phyloP scores from a whole-genome alignment of 176 grass and related monocot species.

The Lolium perenne region DNA sequence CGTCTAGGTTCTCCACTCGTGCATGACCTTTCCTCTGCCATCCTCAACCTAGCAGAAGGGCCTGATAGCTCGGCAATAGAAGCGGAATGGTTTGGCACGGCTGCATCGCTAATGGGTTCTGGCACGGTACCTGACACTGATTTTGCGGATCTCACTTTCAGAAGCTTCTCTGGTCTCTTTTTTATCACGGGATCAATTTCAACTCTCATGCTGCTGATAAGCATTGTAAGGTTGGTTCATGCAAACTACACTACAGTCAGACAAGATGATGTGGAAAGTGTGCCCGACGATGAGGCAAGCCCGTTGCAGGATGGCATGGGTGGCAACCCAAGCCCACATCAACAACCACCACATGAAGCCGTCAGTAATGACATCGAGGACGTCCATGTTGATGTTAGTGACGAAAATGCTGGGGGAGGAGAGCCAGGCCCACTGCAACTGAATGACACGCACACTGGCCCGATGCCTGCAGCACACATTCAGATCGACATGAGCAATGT shows the following conservation, averaged over 20 bases:
- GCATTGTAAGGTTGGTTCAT: not conserved
- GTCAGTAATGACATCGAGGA: not conserved
- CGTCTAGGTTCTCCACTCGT: constrained; percentile 51
- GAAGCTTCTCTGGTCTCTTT: constrained; percentile 62
- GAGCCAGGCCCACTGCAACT: not conserved
- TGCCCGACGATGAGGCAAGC: not conserved
- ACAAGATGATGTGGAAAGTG: not conserved
- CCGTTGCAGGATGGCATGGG: no score
- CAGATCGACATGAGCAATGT: not conserved
- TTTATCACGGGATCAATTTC: constrained; percentile 50
- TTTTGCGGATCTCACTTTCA: constrained; percentile 40
- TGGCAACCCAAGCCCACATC: not conserved
- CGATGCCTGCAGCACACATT: not conserved
- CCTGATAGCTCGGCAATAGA: constrained; percentile 19
- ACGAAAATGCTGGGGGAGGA: not conserved
- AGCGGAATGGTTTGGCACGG: constrained; percentile 46
- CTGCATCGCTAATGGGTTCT: not conserved
- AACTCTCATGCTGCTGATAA: constrained; percentile 50
- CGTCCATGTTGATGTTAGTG: not conserved
- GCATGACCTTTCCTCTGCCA: constrained; percentile 53
- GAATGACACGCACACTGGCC: not conserved
- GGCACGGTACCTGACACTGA: not conserved
- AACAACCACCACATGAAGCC: not conserved
- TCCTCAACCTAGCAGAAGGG: constrained; percentile 57
- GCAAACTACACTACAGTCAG: not conserved